Evolutionary conservation across 768 basidiomycete genomes (phyloP), one percentile per base, ranked within the genome.

Genomic region (Psilocybe sp.): DNA sequence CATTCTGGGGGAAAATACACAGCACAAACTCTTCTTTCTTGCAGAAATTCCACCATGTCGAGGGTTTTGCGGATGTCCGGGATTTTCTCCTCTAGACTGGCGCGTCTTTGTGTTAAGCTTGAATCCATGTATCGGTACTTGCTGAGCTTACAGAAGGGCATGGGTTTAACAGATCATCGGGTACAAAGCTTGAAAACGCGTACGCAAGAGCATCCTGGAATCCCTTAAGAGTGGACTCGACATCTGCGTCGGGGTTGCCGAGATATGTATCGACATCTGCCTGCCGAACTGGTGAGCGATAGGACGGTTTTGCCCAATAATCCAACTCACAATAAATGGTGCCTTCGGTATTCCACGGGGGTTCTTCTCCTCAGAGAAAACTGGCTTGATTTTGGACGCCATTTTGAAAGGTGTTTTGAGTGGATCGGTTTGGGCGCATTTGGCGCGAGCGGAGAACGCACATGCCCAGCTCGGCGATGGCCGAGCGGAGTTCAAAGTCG

Each of bases 91-190:
- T 94, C 88, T 4, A 98, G 76, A 14, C 87, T 82, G 45, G 77
- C 77, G 46, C 88, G 77, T 40, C 94, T 80, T 61, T 92, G 87
- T 5, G 84, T 73, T 43, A 95, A 74, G 63, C 84, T 94, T 13
- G 82, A 72, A 58, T 98, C 96, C 96, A 99, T 98, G 71, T 96
- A 98, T 44, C 90, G 88, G 75, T 99, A 98, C 77, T 99, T 98
- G 60, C 96, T 99, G 72, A 62, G 66, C 75, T 75, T 77, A 69
- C 69, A 55, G 58, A 59, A 53, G 49, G 58, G 41, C 51, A 55
- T 46, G 53, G 54, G 46, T 64, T 59, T 37, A 63, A 55, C 52
- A 49, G 52, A 44, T 47, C 47, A 32, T 42, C 53, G 39, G 42
- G 35, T 39, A 8, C 55, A 55, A 46, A 35, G 47, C 45, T 33